These are phyloP conservation scores for Warburgia ugandensis DNA, from an alignment of 164 flowering plant species.

Conservation along the genomic window DNA sequence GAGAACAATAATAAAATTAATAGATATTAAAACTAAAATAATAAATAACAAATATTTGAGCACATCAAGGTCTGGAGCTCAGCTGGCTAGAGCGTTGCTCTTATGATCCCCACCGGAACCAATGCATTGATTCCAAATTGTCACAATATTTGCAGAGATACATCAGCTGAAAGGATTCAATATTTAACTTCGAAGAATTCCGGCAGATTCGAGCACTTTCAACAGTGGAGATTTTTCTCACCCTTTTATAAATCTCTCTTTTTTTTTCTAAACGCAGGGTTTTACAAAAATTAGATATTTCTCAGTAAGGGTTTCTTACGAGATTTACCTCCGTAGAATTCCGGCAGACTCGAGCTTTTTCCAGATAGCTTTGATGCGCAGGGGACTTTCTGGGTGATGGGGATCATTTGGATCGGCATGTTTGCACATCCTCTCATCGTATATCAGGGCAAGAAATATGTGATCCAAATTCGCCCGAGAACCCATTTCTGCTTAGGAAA, in stretches of 20 bases:
- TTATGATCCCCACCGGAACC: too few species aligned
- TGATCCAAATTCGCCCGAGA: too few species aligned
- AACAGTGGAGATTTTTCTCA: neutral
- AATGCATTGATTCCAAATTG: too few species aligned
- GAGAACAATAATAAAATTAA: too few species aligned
- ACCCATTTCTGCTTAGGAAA: too few species aligned
- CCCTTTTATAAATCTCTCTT: neutral
- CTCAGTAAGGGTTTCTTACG: neutral
- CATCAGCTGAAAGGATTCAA: neutral
- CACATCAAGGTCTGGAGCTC: too few species aligned
- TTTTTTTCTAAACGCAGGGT: neutral
- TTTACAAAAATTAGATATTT: neutral
- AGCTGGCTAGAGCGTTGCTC: too few species aligned
- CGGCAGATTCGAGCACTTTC: slow-evolving; percentile 51
- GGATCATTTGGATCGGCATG: slow-evolving; percentile 49
- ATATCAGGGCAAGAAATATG: slow-evolving; percentile 65
- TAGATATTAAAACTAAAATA: too few species aligned
- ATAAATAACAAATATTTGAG: too few species aligned
- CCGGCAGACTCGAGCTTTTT: slow-evolving; percentile 49
- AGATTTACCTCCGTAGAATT: slow-evolving; percentile 47
- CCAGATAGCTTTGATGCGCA: slow-evolving; percentile 70
- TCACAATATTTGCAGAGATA: neutral
- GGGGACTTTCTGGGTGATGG: slow-evolving; percentile 70
- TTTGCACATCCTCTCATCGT: slow-evolving; percentile 86
- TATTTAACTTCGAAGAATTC: slow-evolving; percentile 51